Base-by-base conservation (phyloP, 805 yeast species). In the Teunomyces aglyptinius region DNA sequence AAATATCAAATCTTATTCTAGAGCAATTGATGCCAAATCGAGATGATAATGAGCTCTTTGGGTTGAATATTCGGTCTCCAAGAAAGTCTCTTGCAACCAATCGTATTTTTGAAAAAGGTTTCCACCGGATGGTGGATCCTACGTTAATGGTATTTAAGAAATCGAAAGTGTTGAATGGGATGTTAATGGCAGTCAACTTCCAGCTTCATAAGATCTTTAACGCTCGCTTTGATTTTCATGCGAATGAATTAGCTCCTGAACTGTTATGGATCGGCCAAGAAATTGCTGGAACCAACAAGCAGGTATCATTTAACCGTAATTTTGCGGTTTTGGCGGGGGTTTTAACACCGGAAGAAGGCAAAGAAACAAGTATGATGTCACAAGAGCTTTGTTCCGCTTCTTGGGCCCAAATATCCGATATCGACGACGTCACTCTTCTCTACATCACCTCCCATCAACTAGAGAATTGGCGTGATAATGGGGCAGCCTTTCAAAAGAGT, bases 331-430 rank as follows among this genome's bases (percentile, higher is more conserved):
- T 61, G 6, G 60, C 61, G 1, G 73, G 74, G 1, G 50, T 65
- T 2, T 47, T 60, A 16, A 67, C 73, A 0, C 71, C 71, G 1
- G 38, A 36, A 1, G 52, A 48, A 22, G 67, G 64, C 33, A 44
- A 54, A 8, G 46, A 38, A 6, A 47, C 52, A 1, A 43, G 46
- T 7, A 46, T 55, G 4, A 35, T 49, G 13, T 55, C 73, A 4
- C 49, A 54, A 4, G 73, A 69, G 46, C 44, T 69, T 6, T 69
- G 74, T 48, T 66, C 72, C 10, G 51, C 70, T 12, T 66, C 72
- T 11, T 68, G 73, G 72, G 69, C 64, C 4, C 73, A 68, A 48
- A 35, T 65, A 2, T 53, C 53, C 36, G 67, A 56, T 18, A 47
- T 22, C 2, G 67, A 67, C 39, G 59, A 56, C 32, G 45, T 45